Percentiles rank a stretch among this genome's conserved stretches.
Conservation (phyloP, 164 flowering plant species). For the Paratinospora sagittata region DNA sequence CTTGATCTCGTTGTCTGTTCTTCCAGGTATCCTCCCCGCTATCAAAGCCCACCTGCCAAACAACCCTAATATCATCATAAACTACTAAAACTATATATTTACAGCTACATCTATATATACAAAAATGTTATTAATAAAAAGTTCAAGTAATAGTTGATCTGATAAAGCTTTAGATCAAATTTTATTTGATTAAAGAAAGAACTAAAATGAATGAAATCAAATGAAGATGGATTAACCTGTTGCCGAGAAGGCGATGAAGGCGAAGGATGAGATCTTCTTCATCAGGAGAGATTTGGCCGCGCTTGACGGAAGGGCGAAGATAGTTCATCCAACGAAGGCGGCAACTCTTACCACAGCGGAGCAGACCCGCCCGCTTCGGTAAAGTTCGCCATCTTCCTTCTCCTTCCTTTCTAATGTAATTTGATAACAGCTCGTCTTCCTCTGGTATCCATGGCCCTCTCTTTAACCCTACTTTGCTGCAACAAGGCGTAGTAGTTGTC, state of each 20-base stretch:
- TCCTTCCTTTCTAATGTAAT: constrained; percentile 40
- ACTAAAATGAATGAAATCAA: not conserved
- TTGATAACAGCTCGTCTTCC: constrained; percentile 45
- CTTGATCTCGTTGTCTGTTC: constrained; percentile 72
- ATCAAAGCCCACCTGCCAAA: constrained; percentile 60
- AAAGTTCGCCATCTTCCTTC: constrained; percentile 63
- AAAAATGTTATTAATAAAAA: no score
- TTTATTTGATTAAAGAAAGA: no score
- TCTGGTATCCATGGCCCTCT: constrained; percentile 72
- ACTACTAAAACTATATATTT: no score
- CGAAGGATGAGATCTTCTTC: constrained; percentile 77
- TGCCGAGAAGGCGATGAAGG: constrained; percentile 71
- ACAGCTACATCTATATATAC: no score
- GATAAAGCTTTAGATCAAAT: no score
- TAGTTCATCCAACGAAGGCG: constrained; percentile 84
- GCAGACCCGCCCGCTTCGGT: constrained; percentile 56
- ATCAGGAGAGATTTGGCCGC: constrained; percentile 63
- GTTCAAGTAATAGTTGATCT: no score
- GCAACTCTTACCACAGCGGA: constrained; percentile 75
- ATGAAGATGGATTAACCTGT: constrained; percentile 30
- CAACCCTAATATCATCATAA: not conserved
- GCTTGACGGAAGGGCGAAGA: constrained; percentile 62
- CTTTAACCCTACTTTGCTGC: constrained; percentile 49
- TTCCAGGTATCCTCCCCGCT: constrained; percentile 69
- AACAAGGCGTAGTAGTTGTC: constrained; percentile 34